Conservation (phyloP, 306 rosid species). For the Leucaena leucocephala region DNA sequence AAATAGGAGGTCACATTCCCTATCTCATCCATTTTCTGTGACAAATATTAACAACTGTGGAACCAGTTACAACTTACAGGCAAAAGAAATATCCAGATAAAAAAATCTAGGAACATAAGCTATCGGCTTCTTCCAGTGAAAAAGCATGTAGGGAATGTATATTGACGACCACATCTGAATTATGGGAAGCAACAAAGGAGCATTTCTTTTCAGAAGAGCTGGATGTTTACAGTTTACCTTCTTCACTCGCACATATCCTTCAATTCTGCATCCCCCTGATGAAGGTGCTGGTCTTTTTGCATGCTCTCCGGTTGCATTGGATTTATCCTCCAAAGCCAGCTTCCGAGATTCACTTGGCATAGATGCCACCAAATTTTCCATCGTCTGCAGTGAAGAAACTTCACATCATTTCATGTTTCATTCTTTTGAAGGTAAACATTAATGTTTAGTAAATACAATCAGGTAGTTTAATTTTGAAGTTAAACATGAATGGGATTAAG, state of each 20-base stretch:
- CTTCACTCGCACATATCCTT: conserved; percentile 92
- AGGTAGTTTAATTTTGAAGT: conserved; percentile 21
- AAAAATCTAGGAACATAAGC: not conserved
- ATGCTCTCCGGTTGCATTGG: conserved; percentile 47
- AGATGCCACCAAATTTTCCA: conserved; percentile 72
- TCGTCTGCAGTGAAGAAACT: conserved; percentile 55
- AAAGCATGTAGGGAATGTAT: conserved; percentile 16
- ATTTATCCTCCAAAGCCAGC: conserved; percentile 67
- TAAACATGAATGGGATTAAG: conserved; percentile 30
- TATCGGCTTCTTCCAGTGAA: conserved; percentile 21
- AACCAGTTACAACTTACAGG: conserved; percentile 9
- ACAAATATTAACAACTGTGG: not conserved
- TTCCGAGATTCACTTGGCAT: conserved; percentile 58
- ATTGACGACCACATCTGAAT: conserved; percentile 24
- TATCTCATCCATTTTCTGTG: conserved; percentile 19
- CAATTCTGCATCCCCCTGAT: conserved; percentile 89
- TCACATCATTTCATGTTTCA: conserved; percentile 37
- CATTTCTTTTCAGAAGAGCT: not conserved
- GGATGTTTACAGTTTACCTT: conserved; percentile 66
- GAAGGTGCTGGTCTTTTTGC: conserved; percentile 89
- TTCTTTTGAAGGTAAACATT: conserved; percentile 30
- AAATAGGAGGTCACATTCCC: conserved; percentile 21
- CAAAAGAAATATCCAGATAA: not conserved
- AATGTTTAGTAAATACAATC: conserved; percentile 16
- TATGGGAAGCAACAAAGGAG: conserved; percentile 26